Conservation (phyloP, 2,329 filamentous ascomycete genomes). For the Epichloe glyceriae region DNA sequence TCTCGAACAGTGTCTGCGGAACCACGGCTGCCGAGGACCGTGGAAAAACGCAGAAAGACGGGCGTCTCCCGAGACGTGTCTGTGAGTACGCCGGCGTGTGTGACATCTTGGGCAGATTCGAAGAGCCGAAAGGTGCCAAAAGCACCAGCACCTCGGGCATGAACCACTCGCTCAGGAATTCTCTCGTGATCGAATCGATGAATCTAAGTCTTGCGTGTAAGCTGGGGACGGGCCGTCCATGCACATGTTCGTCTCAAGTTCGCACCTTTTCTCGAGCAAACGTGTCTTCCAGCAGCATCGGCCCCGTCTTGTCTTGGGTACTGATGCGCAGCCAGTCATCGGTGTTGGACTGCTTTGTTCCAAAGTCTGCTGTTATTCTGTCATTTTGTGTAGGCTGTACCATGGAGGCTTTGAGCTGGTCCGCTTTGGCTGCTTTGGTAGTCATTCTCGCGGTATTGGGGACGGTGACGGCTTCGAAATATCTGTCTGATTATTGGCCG, state of each 20-base stretch:
- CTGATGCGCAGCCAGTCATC: slow-evolving; percentile 66
- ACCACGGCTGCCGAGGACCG: slow-evolving; percentile 60
- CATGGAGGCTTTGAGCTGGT: slow-evolving; percentile 45
- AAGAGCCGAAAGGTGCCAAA: slow-evolving; percentile 59
- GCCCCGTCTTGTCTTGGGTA: slow-evolving; percentile 50
- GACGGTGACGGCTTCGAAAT: neutral
- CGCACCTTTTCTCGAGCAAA: slow-evolving; percentile 51
- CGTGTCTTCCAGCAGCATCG: slow-evolving; percentile 55
- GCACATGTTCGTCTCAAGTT: neutral
- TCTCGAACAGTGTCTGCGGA: slow-evolving; percentile 75
- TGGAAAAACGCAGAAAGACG: slow-evolving; percentile 51
- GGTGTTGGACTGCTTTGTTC: slow-evolving; percentile 57
- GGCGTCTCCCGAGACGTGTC: slow-evolving; percentile 38
- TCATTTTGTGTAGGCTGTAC: slow-evolving; percentile 44
- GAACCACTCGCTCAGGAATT: slow-evolving; percentile 49
- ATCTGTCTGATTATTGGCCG: neutral
- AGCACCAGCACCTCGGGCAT: slow-evolving; percentile 56
- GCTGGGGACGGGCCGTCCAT: no score
- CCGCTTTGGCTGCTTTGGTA: slow-evolving; percentile 38
- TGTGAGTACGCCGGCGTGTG: slow-evolving; percentile 48
- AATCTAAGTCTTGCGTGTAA: slow-evolving; percentile 31
- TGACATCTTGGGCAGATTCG: slow-evolving; percentile 53
- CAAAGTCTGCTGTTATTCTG: slow-evolving; percentile 64
- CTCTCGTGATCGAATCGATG: slow-evolving; percentile 56
- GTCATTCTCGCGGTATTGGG: slow-evolving; percentile 16